Evolutionary conservation across 192 early-diverging fungal species (phyloP).

Genomic region (Backusella liffmaniae): DNA sequence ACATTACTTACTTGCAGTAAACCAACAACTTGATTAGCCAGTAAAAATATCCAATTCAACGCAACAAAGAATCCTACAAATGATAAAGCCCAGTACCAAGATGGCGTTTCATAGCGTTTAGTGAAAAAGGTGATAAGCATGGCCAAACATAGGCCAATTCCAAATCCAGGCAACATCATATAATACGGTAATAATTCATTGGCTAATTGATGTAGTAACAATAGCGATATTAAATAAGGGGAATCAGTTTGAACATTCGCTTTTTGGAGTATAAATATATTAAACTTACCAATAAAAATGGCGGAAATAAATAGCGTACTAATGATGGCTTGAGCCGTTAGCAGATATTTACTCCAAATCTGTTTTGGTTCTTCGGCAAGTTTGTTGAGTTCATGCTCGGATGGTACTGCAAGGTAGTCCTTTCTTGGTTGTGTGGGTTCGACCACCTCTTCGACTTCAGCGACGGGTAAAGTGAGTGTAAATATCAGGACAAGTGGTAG

Average conservation of each 20-base stretch:
- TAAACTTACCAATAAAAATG: slow-evolving; percentile 14
- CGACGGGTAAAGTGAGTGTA: slow-evolving; percentile 62
- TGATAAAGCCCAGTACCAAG: slow-evolving; percentile 42
- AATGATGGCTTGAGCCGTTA: not conserved
- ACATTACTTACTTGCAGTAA: slow-evolving; percentile 57
- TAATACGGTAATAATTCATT: slow-evolving; percentile 23
- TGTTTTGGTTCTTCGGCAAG: not conserved
- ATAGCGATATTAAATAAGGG: not conserved
- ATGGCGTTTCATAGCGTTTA: slow-evolving; percentile 35
- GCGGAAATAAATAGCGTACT: slow-evolving; percentile 4
- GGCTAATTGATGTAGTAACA: slow-evolving; percentile 5
- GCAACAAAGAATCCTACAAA: slow-evolving; percentile 73
- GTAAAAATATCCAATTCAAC: slow-evolving; percentile 83
- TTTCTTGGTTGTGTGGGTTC: not conserved
- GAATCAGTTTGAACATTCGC: not conserved
- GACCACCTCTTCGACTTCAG: slow-evolving; percentile 36
- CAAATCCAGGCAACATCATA: slow-evolving; percentile 22
- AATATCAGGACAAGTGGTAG: slow-evolving; percentile 53
- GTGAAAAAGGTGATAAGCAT: slow-evolving; percentile 28
- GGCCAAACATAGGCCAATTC: slow-evolving; percentile 35
- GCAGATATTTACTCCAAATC: slow-evolving; percentile 9
- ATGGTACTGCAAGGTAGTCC: slow-evolving; percentile 5
- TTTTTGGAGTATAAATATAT: not conserved
- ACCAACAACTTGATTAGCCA: slow-evolving; percentile 87
- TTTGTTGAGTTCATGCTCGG: not conserved